A percentile compares a stretch with the other conserved stretches of the same genome.
These are phyloP conservation scores for Hordeum vulgare DNA, from an alignment of 176 grass and related monocot species.

Conservation along the genomic window MorexV3_pseudomolecules_assembly NC_058519.1:466098925-466099424, in stretches of 20 bases:
- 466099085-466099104: background rate
- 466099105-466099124: background rate
- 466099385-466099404: conserved; percentile 56
- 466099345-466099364: conserved; percentile 5
- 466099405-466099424: conserved; percentile 58
- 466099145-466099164: background rate
- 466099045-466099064: background rate
- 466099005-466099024: background rate
- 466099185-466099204: conserved; percentile 92
- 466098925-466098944: too few relatives aligned
- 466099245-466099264: conserved; percentile 72
- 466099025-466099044: background rate
- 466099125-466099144: background rate
- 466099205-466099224: conserved; percentile 60
- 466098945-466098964: conserved; percentile 4
- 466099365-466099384: conserved; percentile 58
- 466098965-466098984: background rate
- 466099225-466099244: conserved; percentile 63
- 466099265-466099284: conserved; percentile 55
- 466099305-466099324: conserved; percentile 36
- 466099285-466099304: conserved; percentile 72
- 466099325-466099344: background rate
- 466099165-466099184: conserved; percentile 40
- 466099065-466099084: background rate
- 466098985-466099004: background rate